Evolutionary conservation across 1,139 yeast genomes (phyloP), one percentile per base, ranked within the genome.

Genomic region (Kurtzmaniella natalensis): DNA sequence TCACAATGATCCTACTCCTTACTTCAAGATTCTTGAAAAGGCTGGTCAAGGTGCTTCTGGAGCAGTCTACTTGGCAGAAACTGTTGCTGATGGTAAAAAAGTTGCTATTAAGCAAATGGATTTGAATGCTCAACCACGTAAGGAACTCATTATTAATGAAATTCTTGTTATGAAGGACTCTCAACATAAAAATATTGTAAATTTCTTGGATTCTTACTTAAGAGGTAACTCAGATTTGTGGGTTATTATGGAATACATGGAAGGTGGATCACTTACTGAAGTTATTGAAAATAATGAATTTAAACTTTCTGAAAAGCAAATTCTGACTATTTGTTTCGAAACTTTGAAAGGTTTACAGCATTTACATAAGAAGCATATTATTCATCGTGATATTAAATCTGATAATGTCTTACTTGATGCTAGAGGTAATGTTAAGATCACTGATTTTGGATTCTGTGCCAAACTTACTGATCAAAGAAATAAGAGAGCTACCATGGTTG

Each of bases 31-130:
- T 61, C 73, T 92, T 47, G 94, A 86, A 57, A 88, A 88, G 53
- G 95, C 96, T 3, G 99, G 99, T n/a, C 98, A 94, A 63, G 99
- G 99, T 50, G 99, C 98, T 1, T 80, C 92, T 41, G 99, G 99
- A 13, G 84, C 92, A 2, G 99, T 94, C 16, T 94, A 86, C 52
- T 72, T 92, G 36, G 98, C 97, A 0, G 78, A 80, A 48, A 76
- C 87, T 25, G 60, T 79, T 39, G 53, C 53, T 5, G 46, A 47
- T 17, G 50, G 57, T 44, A 58, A 46, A 40, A 78, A 60, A 56
- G 85, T 82, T 32, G 99, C 99, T 8, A 87, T 92, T 44, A 92
- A 92, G 58, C 97, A 92, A 62, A 92, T 92, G 92, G 94, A 89
- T 51, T 65, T 92, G 39, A 86, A 85, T 41, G 83, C 84, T 40